Conservation (phyloP, 768 basidiomycete genomes). For the Panus rudis region DNA sequence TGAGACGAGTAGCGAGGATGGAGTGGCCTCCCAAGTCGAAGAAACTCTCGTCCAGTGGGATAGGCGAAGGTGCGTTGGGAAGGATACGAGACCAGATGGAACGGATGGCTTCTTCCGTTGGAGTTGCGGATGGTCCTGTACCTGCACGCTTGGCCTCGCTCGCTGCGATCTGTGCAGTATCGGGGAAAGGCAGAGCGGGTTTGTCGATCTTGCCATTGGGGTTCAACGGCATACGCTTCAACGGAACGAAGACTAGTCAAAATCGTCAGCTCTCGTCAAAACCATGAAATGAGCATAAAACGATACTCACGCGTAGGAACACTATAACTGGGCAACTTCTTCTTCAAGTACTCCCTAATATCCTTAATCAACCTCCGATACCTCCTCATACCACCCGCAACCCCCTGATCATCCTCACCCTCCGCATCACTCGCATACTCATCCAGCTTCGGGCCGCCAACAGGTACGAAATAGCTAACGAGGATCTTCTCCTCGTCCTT, state of each 20-base stretch:
- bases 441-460: slow-evolving; percentile 58
- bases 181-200: slow-evolving; percentile 96
- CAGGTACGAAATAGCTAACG: slow-evolving; percentile 93
- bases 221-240: slow-evolving; percentile 93
- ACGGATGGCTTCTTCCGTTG: slow-evolving; percentile 77
- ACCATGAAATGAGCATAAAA: slow-evolving; percentile 4
- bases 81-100: slow-evolving; percentile 82
- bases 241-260: slow-evolving; percentile 80
- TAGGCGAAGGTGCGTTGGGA: slow-evolving; percentile 66
- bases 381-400: slow-evolving; percentile 71
- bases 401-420: slow-evolving; percentile 45
- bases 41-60: slow-evolving; percentile 91
- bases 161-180: slow-evolving; percentile 64
- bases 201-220: slow-evolving; percentile 99
- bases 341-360: slow-evolving; percentile 92
- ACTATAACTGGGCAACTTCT: slow-evolving; percentile 92
- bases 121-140: slow-evolving; percentile 34
- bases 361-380: slow-evolving; percentile 88
- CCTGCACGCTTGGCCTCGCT: slow-evolving; percentile 33
- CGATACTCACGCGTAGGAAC: slow-evolving; percentile 72
- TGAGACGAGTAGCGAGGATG: slow-evolving; percentile 92
- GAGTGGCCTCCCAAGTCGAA: slow-evolving; percentile 99
- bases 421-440: slow-evolving; percentile 65
- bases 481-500: slow-evolving; percentile 99
- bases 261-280: background rate